Conservation (phyloP, 1,139 yeast species). For the Cylindricascospora bacillispora region DNA sequence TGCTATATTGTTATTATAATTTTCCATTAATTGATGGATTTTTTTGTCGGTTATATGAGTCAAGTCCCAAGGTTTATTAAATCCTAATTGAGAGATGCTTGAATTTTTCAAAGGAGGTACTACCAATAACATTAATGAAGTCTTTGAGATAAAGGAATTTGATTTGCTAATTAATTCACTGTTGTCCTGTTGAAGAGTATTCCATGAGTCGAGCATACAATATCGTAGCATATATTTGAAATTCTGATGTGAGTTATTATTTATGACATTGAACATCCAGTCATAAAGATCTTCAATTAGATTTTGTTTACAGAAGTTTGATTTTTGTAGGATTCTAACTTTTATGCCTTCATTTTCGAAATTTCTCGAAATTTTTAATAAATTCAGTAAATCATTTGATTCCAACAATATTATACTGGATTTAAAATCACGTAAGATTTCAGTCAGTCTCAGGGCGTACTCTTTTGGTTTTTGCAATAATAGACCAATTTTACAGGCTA, state of each 20-base stretch:
- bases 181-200: constrained; percentile 8
- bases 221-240: constrained; percentile 14
- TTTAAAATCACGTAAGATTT: constrained; percentile 9
- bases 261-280: constrained; percentile 13
- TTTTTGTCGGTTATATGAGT: constrained; percentile 12
- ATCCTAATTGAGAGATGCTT: too few species aligned
- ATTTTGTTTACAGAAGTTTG: constrained; percentile 15
- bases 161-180: too few species aligned
- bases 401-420: constrained; percentile 14
- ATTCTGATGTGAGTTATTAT: constrained; percentile 5
- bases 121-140: too few species aligned
- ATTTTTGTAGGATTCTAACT: constrained; percentile 12
- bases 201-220: constrained; percentile 18
- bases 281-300: constrained; percentile 16
- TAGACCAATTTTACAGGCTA: constrained; percentile 14
- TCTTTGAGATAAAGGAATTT: too few species aligned
- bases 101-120: too few species aligned
- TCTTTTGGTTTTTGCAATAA: constrained; percentile 18
- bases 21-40: constrained; percentile 33
- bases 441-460: constrained; percentile 16
- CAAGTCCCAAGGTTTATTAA: constrained; percentile 19
- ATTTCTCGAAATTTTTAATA: constrained; percentile 10
- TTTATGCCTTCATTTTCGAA: constrained; percentile 15
- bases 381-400: constrained; percentile 11
- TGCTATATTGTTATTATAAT: constrained; percentile 33